phyloP scores from a whole-genome alignment of 345 rosid species.

The Tarenaya hassleriana region DNA sequence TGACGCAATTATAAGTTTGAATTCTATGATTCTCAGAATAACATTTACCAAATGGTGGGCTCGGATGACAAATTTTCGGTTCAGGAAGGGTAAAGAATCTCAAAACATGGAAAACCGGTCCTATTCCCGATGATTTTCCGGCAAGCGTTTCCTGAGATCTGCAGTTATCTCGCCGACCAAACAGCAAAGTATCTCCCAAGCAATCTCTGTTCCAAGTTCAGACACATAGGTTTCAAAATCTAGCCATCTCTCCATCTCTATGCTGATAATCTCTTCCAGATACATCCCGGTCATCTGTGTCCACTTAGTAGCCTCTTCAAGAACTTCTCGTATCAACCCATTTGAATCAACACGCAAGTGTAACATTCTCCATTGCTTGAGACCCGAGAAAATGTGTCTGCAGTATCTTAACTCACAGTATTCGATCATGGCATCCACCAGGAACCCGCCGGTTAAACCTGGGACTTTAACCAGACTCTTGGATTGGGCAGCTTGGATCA shows the following conservation, averaged over 20 bases:
- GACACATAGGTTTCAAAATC: conserved; percentile 52
- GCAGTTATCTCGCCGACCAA: conserved; percentile 52
- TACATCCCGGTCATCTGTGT: conserved; percentile 33
- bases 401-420: conserved; percentile 48
- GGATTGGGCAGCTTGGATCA: conserved; percentile 38
- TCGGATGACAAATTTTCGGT: not conserved
- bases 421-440: conserved; percentile 65
- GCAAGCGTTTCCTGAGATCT: conserved; percentile 32
- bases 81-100: no score
- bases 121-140: conserved; percentile 6
- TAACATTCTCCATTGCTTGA: conserved; percentile 40
- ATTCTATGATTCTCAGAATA: no score
- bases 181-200: conserved; percentile 41
- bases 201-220: conserved; percentile 55
- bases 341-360: conserved; percentile 30
- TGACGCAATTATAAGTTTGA: no score
- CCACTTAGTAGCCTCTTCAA: conserved; percentile 61
- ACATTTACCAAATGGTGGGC: no score
- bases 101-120: not conserved
- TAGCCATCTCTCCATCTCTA: conserved; percentile 71
- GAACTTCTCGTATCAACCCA: conserved; percentile 46
- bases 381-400: conserved; percentile 36
- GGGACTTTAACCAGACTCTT: conserved; percentile 21
- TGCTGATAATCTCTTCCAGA: conserved; percentile 51
- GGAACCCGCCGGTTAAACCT: conserved; percentile 47